Evolutionary conservation across 1,284 basidiomycete genomes (phyloP).

Genomic region (Leucoagaricus sp.): DNA sequence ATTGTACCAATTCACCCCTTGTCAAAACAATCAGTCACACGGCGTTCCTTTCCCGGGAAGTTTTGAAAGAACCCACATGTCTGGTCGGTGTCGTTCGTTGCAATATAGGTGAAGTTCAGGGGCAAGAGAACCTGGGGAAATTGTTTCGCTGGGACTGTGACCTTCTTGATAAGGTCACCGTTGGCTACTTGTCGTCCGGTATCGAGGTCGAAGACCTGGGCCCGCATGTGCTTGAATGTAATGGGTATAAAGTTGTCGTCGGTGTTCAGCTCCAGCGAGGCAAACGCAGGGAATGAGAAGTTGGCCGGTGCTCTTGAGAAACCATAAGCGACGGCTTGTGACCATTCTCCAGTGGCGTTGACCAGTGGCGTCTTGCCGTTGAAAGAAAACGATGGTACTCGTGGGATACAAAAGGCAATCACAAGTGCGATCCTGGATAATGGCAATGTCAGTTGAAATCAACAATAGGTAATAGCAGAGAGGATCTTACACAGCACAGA

Average conservation of each 20-base stretch:
- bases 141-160: conserved; percentile 62
- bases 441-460: not conserved
- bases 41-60: not conserved
- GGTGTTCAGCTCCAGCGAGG: conserved; percentile 76
- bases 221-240: conserved; percentile 66
- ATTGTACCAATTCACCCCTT: conserved; percentile 80
- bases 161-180: conserved; percentile 56
- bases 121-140: conserved; percentile 69
- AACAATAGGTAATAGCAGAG: conserved; percentile 29
- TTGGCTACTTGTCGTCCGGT: conserved; percentile 64
- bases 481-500: conserved; percentile 64
- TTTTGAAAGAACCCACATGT: conserved; percentile 62
- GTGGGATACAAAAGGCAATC: conserved; percentile 77
- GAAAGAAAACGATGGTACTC: conserved; percentile 73
- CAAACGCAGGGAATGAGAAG: conserved; percentile 79
- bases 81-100: conserved; percentile 75
- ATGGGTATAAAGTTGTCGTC: conserved; percentile 72
- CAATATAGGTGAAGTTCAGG: conserved; percentile 80
- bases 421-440: conserved; percentile 59
- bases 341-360: conserved; percentile 58
- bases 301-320: conserved; percentile 81
- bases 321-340: conserved; percentile 50
- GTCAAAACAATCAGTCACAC: conserved; percentile 7
- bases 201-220: conserved; percentile 64
- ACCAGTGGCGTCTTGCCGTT: conserved; percentile 58